phyloP scores from a whole-genome alignment of 345 rosid genomes.

The Murraya paniculata region DNA sequence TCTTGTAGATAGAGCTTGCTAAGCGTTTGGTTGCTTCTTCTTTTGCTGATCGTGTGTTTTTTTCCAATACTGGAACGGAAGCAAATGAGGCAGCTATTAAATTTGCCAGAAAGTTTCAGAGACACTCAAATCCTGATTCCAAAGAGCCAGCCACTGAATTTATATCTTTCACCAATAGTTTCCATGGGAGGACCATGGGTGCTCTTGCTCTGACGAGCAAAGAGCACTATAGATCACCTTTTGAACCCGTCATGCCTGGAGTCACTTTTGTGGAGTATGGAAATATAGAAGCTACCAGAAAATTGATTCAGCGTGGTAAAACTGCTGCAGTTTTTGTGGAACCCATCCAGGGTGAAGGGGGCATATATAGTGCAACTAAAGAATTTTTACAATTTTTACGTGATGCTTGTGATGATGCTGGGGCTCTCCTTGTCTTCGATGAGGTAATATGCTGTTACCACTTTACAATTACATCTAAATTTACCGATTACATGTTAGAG shows the following conservation, averaged over 20 bases:
- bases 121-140: constrained; percentile 49
- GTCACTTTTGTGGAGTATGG: constrained; percentile 88
- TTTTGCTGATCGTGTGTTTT: constrained; percentile 85
- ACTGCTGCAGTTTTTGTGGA: constrained; percentile 92
- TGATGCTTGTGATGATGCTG: constrained; percentile 74
- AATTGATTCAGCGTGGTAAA: constrained; percentile 49
- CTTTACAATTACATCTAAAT: not conserved
- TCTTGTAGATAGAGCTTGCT: constrained; percentile 72
- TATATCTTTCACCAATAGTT: constrained; percentile 70
- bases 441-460: constrained; percentile 49
- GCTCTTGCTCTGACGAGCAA: constrained; percentile 94
- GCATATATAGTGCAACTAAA: constrained; percentile 71
- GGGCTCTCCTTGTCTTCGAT: constrained; percentile 82
- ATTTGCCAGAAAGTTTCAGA: constrained; percentile 85
- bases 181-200: constrained; percentile 97
- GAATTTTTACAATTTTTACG: constrained; percentile 74
- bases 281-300: constrained; percentile 54
- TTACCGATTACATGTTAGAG: not conserved
- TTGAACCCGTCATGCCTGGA: constrained; percentile 99
- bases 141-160: constrained; percentile 59
- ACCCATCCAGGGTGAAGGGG: constrained; percentile 98
- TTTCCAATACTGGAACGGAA: constrained; percentile 87
- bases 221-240: constrained; percentile 77
- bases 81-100: constrained; percentile 98
- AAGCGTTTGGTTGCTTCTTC: constrained; percentile 66